These are phyloP conservation scores for Starmerella davenportii DNA, from an alignment of 805 yeast species.

Conservation along the genomic window DNA sequence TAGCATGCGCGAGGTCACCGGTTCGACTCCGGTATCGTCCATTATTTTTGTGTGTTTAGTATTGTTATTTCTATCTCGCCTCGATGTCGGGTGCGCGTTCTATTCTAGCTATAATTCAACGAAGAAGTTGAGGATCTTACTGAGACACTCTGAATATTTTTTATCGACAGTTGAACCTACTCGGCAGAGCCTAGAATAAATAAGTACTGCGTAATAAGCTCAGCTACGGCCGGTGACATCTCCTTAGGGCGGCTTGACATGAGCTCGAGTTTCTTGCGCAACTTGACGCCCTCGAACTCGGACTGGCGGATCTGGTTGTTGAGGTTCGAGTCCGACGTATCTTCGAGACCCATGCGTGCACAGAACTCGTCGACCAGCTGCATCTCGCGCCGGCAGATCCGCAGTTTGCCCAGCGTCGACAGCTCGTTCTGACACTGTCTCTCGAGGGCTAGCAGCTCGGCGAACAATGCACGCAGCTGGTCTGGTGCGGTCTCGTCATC, in stretches of 20 bases:
- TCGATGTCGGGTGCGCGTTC: no score
- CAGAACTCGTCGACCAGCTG: background rate
- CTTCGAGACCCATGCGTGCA: background rate
- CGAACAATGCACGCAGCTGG: no score
- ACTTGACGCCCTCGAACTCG: background rate
- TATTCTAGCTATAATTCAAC: no score
- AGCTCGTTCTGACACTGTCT: no score
- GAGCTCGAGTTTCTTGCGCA: background rate
- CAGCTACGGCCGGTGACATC: background rate
- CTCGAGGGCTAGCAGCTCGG: no score
- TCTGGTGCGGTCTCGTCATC: no score
- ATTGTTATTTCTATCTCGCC: no score
- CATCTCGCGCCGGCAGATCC: no score
- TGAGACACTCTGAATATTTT: no score
- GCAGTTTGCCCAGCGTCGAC: no score
- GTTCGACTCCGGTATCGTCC: constrained; percentile 18
- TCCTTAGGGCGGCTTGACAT: background rate
- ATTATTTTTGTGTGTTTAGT: constrained; percentile 5
- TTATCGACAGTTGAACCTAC: no score
- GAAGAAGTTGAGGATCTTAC: no score
- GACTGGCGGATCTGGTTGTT: background rate
- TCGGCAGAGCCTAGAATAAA: background rate
- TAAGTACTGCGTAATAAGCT: background rate
- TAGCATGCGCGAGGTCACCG: constrained; percentile 18
- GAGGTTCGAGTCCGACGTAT: background rate